These are phyloP conservation scores for Prunella vulgaris DNA, from an alignment of 257 asterid genomes.

Conservation along the genomic window DNA sequence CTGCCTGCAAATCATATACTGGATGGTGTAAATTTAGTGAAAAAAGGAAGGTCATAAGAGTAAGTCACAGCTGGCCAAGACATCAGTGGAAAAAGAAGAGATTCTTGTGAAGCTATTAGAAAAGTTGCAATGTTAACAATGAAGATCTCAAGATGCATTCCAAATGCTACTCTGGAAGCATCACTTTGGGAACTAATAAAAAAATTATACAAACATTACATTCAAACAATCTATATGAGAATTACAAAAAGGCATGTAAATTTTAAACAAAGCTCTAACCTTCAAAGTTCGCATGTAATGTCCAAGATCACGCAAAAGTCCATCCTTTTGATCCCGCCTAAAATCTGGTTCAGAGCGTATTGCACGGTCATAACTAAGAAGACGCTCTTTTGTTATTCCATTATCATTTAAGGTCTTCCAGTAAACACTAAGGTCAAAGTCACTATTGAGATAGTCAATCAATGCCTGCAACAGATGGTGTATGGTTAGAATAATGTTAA, in stretches of 20 bases:
- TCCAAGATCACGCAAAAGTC: constrained; percentile 92
- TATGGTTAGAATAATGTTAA: neutral
- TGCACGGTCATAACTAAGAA: constrained; percentile 95
- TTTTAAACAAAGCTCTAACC: constrained; percentile 36
- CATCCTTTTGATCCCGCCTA: constrained; percentile 74
- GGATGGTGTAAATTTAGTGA: constrained; percentile 8
- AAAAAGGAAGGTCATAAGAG: neutral
- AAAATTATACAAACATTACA: constrained; percentile 6
- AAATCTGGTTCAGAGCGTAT: constrained; percentile 87
- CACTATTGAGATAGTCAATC: constrained; percentile 75
- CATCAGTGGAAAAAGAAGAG: neutral
- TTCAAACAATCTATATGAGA: neutral
- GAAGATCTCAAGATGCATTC: neutral
- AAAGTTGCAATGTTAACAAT: neutral
- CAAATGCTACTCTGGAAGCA: neutral
- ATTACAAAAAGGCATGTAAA: constrained; percentile 12
- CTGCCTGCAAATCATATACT: constrained; percentile 68
- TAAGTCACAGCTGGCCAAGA: constrained; percentile 4
- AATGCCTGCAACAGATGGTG: constrained; percentile 59
- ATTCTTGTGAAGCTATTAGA: neutral
- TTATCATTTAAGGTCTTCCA: constrained; percentile 94
- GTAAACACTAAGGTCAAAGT: constrained; percentile 71
- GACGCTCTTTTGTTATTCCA: constrained; percentile 97
- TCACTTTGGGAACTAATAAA: neutral
- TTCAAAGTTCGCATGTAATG: constrained; percentile 89